These are phyloP conservation scores for Eudorina sp. DNA, from an alignment of 139 green algal species.

Conservation along the genomic window DNA sequence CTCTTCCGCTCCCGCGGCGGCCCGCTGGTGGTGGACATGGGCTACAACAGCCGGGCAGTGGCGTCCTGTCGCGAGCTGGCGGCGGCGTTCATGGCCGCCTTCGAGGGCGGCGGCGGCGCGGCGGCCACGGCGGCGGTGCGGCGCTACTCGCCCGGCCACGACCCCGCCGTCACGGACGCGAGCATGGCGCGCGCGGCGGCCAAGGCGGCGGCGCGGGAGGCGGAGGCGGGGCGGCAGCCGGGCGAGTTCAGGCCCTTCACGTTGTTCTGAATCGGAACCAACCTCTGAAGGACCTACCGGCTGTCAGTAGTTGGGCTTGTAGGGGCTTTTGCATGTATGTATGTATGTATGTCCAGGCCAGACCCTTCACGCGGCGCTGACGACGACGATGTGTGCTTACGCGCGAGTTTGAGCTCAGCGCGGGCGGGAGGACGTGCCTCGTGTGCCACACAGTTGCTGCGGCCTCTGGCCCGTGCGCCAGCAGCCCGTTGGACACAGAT, in stretches of 20 bases:
- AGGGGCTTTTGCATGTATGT: too few species aligned
- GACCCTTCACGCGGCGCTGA: too few species aligned
- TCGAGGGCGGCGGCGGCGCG: constrained; percentile 14
- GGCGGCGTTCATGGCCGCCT: constrained; percentile 7
- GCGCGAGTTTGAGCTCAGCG: too few species aligned
- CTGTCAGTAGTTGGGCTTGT: too few species aligned
- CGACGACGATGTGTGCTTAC: too few species aligned
- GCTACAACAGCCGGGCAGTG: constrained; percentile 45
- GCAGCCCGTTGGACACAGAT: too few species aligned
- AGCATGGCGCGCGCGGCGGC: constrained; percentile 22
- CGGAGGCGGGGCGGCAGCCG: neutral
- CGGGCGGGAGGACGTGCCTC: too few species aligned
- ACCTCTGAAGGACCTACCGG: too few species aligned
- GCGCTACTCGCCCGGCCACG: constrained; percentile 26
- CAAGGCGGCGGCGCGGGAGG: constrained; percentile 12
- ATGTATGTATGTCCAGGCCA: too few species aligned
- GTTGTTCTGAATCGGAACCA: constrained; percentile 34
- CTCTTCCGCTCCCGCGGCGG: constrained; percentile 15
- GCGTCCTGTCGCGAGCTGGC: constrained; percentile 21
- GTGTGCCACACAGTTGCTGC: too few species aligned
- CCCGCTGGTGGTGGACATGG: constrained; percentile 34
- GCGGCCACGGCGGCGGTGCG: constrained; percentile 11
- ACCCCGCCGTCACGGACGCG: constrained; percentile 31
- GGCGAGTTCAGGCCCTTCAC: constrained; percentile 29
- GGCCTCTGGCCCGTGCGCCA: too few species aligned